Conservation (phyloP, 345 rosid genomes). For the Bruguiera sexangula region DNA sequence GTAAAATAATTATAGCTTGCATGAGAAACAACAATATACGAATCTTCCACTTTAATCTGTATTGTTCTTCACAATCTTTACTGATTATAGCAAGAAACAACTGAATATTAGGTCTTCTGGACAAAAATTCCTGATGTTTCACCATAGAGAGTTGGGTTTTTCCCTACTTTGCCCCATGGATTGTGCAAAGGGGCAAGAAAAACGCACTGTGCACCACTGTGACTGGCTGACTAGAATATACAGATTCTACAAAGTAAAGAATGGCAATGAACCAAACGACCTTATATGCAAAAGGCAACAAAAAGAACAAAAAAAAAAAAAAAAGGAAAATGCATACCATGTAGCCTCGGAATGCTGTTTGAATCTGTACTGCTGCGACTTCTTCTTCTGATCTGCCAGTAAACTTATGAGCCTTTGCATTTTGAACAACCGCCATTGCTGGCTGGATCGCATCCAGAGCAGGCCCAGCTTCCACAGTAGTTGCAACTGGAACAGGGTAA, state of each 20-base stretch:
- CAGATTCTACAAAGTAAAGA: not conserved
- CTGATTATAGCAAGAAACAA: too few species aligned
- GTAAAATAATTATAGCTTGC: too few species aligned
- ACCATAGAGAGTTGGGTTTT: too few species aligned
- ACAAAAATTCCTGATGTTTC: too few species aligned
- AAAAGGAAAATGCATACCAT: conserved; percentile 39
- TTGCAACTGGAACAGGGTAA: conserved; percentile 29
- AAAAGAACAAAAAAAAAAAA: too few species aligned
- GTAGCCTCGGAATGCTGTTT: conserved; percentile 80
- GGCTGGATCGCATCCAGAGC: conserved; percentile 28
- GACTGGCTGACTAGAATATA: not conserved
- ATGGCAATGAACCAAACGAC: not conserved
- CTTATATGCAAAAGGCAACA: not conserved
- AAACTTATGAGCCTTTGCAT: conserved; percentile 30
- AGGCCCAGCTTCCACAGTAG: conserved; percentile 51
- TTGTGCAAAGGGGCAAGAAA: not conserved
- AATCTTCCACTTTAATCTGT: too few species aligned
- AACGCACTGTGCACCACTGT: too few species aligned
- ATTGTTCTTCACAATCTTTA: too few species aligned
- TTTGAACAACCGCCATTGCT: conserved; percentile 41
- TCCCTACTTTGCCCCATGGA: not conserved
- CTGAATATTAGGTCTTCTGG: too few species aligned
- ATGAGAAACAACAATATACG: too few species aligned
- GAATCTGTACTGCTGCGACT: conserved; percentile 84
- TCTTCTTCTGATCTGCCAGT: conserved; percentile 68